phyloP scores from a whole-genome alignment of 345 rosid genomes.

The Dovyalis caffra region DNA sequence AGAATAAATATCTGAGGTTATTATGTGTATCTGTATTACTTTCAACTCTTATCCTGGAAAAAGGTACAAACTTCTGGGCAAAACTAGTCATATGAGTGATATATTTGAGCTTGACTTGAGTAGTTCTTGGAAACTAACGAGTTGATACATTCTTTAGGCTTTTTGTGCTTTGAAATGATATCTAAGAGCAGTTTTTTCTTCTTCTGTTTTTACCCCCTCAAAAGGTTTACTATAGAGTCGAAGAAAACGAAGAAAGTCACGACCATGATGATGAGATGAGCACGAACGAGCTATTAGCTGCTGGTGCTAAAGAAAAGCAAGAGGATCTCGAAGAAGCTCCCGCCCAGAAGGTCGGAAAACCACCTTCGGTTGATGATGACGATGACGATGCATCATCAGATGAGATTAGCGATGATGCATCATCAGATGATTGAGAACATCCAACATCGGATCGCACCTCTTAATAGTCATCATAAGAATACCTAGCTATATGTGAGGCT shows the following conservation, averaged over 20 bases:
- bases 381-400: too few species aligned
- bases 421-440: not conserved
- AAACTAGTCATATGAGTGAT: too few species aligned
- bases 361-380: not conserved
- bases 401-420: slow-evolving; percentile 1
- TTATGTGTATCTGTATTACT: not conserved
- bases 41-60: too few species aligned
- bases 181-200: not conserved
- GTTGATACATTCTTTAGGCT: too few species aligned
- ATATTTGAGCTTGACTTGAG: too few species aligned
- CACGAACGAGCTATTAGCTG: slow-evolving; percentile 17
- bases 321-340: slow-evolving; percentile 18
- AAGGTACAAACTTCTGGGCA: too few species aligned
- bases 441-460: too few species aligned
- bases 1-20: not conserved
- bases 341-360: not conserved
- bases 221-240: slow-evolving; percentile 60
- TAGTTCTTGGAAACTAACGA: too few species aligned
- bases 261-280: not conserved
- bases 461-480: too few species aligned
- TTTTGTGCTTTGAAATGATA: not conserved
- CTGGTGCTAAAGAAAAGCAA: slow-evolving; percentile 12
- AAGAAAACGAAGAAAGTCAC: slow-evolving; percentile 36
- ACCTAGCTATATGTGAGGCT: not conserved
- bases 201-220: not conserved